Evolutionary conservation across 495 filamentous ascomycete genomes (phyloP).

Genomic region (Hypoxylon fuscum): DNA sequence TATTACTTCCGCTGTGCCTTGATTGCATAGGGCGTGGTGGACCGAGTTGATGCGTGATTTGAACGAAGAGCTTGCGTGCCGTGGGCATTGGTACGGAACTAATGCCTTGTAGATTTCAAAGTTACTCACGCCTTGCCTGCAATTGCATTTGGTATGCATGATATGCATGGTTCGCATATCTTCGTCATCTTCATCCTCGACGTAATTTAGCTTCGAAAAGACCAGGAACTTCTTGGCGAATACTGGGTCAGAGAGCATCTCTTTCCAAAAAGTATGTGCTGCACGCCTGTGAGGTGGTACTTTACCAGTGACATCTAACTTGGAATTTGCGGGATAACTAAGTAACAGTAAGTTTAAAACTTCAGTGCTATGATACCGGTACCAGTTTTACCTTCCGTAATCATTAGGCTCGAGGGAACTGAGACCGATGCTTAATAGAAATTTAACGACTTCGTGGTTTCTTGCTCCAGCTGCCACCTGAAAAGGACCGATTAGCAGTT

Average conservation of each 20-base stretch:
- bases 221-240: background rate
- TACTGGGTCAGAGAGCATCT: background rate
- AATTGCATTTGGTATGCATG: background rate
- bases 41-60: background rate
- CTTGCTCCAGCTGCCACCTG: no score
- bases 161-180: no score
- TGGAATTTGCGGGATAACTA: no score
- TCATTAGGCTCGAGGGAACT: background rate
- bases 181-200: background rate
- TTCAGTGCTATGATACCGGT: no score
- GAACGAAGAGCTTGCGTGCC: constrained; percentile 6
- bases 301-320: no score
- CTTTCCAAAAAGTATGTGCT: no score
- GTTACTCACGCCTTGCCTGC: background rate
- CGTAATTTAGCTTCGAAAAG: background rate
- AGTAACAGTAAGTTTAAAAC: no score
- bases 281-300: background rate
- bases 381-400: background rate
- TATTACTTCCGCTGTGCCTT: background rate
- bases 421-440: constrained; percentile 6
- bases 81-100: constrained; percentile 17
- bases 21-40: no score
- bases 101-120: background rate
- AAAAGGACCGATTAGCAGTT: background rate
- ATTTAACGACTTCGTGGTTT: constrained; percentile 9